phyloP scores from a whole-genome alignment of 192 early-diverging fungal genomes.

The Coemansia sp. region DNA sequence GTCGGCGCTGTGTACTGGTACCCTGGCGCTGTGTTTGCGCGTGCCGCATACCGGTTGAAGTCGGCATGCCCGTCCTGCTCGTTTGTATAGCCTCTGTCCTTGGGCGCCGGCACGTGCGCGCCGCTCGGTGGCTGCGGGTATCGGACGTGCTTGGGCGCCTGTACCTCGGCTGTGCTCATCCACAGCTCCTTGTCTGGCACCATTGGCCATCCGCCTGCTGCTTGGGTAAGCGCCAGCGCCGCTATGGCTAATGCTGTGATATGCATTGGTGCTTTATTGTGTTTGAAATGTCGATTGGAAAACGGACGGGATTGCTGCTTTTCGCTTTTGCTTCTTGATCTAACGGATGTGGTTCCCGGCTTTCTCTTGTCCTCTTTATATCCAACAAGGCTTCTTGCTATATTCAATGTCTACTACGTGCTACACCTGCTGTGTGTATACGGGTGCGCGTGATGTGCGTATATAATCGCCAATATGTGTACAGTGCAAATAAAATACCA shows the following conservation, averaged over 20 bases:
- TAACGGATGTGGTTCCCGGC: background rate
- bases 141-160: constrained; percentile 12
- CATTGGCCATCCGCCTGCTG: constrained; percentile 5
- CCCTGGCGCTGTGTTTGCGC: constrained; percentile 14
- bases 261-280: background rate
- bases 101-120: constrained; percentile 31
- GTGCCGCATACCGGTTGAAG: constrained; percentile 12
- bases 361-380: background rate
- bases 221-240: background rate
- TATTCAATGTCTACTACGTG: background rate
- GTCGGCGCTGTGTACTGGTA: constrained; percentile 20
- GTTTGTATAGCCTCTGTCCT: constrained; percentile 20
- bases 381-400: too few species aligned
- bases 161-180: constrained; percentile 30
- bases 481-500: too few species aligned
- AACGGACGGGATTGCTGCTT: background rate
- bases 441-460: too few species aligned
- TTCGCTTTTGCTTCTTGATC: background rate
- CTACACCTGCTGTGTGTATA: background rate
- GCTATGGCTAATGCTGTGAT: background rate
- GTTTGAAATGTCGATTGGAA: too few species aligned
- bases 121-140: constrained; percentile 49
- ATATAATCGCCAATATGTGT: too few species aligned
- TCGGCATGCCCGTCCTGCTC: constrained; percentile 32
- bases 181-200: constrained; percentile 28